phyloP scores from a whole-genome alignment of 441 rosid species.

The Sinapis alba region DNA sequence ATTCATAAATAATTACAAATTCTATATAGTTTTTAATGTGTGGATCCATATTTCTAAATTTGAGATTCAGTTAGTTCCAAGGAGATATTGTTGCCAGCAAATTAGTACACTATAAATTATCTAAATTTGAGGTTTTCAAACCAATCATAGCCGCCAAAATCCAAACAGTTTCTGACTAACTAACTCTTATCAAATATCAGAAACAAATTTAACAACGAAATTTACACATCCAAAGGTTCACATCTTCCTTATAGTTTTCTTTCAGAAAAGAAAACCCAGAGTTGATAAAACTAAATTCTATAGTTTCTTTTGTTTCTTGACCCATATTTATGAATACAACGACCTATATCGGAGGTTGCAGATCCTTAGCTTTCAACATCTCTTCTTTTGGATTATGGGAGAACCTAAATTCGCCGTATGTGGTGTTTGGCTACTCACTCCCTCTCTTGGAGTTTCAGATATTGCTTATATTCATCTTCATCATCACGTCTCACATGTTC shows the following conservation, averaged over 20 bases:
- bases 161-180: constrained; percentile 7
- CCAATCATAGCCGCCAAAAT: not conserved
- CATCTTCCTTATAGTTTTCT: not conserved
- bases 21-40: too few species aligned
- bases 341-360: not conserved
- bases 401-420: constrained; percentile 12
- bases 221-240: not conserved
- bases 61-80: not conserved
- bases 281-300: not conserved
- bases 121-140: not conserved
- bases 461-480: constrained; percentile 21
- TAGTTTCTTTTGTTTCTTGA: not conserved
- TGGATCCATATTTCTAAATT: not conserved
- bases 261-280: not conserved
- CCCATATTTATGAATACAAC: constrained; percentile 16
- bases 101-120: not conserved
- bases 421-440: constrained; percentile 22
- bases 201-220: constrained; percentile 1
- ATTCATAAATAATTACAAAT: too few species aligned
- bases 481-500: constrained; percentile 14
- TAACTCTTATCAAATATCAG: constrained; percentile 4
- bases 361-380: not conserved
- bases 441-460: constrained; percentile 35
- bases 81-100: not conserved
- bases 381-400: constrained; percentile 30